Conservation (phyloP, 2,329 filamentous ascomycete genomes). For the Macrophomina tecta region DNA sequence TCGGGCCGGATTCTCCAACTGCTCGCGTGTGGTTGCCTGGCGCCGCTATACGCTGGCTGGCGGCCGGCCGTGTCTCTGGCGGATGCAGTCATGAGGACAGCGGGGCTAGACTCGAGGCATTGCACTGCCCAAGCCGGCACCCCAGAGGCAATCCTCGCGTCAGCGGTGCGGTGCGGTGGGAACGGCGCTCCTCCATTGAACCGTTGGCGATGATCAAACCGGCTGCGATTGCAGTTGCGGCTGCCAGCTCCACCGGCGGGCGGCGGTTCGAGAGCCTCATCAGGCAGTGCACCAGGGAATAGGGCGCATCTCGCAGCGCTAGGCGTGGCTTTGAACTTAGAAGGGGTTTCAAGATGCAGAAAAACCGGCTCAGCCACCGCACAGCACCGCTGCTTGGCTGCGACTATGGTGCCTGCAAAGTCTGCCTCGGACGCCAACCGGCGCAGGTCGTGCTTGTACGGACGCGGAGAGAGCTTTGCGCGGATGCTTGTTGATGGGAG, state of each 20-base stretch:
- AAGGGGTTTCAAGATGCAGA: conserved; percentile 21
- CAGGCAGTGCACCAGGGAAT: conserved; percentile 4
- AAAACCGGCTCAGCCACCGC: conserved; percentile 12
- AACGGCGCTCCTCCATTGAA: neutral
- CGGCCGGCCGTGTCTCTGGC: no score
- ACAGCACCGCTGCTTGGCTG: conserved; percentile 10
- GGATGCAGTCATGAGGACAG: neutral
- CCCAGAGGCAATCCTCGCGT: conserved; percentile 20
- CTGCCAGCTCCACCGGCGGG: conserved; percentile 7
- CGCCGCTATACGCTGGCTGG: neutral
- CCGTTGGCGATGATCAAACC: conserved; percentile 6
- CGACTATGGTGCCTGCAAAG: neutral
- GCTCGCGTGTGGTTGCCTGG: conserved; percentile 1
- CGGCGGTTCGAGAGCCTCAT: conserved; percentile 23
- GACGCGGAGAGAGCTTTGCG: conserved; percentile 2
- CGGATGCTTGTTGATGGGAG: neutral
- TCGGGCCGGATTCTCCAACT: neutral
- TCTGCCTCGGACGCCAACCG: conserved; percentile 16
- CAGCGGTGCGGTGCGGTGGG: neutral
- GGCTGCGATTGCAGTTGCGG: conserved; percentile 23
- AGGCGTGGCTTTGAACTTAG: conserved; percentile 23
- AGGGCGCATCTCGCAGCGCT: conserved; percentile 12
- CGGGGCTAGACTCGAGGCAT: neutral
- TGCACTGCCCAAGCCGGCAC: neutral
- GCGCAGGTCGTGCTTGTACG: neutral